Percentiles rank a stretch among this genome's conserved stretches.
Evolutionary conservation across 2,329 filamentous ascomycete genomes (phyloP).

Genomic region (Cadophora sp.): DNA sequence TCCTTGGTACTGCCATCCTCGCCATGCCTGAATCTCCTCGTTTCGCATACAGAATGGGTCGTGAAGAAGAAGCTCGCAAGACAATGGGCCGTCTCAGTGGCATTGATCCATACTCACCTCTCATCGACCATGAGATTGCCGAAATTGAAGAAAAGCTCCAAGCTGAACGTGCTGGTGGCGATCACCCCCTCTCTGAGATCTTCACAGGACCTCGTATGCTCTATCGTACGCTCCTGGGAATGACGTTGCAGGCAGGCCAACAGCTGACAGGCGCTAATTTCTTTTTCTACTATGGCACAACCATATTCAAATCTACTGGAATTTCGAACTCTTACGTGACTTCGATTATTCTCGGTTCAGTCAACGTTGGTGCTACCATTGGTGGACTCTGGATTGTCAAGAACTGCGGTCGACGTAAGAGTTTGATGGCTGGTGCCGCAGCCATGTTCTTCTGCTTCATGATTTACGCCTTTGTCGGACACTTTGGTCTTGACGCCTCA

Average conservation of each 20-base stretch:
- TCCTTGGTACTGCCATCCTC: constrained; percentile 58
- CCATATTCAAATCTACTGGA: constrained; percentile 70
- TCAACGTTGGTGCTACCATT: constrained; percentile 73
- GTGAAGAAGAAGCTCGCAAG: constrained; percentile 54
- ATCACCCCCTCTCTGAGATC: constrained; percentile 58
- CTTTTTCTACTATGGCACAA: constrained; percentile 72
- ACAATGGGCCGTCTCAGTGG: constrained; percentile 54
- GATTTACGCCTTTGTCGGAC: constrained; percentile 59
- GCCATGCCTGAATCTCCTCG: constrained; percentile 63
- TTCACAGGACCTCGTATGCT: constrained; percentile 72
- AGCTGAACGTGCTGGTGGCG: constrained; percentile 51
- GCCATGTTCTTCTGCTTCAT: constrained; percentile 69
- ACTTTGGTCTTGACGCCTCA: constrained; percentile 52
- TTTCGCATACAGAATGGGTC: constrained; percentile 56
- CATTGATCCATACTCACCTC: constrained; percentile 49
- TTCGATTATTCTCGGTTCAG: constrained; percentile 70
- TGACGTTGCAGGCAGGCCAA: constrained; percentile 68
- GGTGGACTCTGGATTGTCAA: constrained; percentile 70
- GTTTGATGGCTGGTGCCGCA: constrained; percentile 66
- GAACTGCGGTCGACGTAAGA: constrained; percentile 67
- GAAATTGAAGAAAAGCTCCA: constrained; percentile 60
- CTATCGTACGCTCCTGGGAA: constrained; percentile 68
- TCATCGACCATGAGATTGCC: constrained; percentile 55
- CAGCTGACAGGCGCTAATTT: constrained; percentile 74
- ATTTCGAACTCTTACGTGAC: constrained; percentile 70